Conservation (phyloP, 1,139 yeast species). For the Geotrichum restrictum region DNA sequence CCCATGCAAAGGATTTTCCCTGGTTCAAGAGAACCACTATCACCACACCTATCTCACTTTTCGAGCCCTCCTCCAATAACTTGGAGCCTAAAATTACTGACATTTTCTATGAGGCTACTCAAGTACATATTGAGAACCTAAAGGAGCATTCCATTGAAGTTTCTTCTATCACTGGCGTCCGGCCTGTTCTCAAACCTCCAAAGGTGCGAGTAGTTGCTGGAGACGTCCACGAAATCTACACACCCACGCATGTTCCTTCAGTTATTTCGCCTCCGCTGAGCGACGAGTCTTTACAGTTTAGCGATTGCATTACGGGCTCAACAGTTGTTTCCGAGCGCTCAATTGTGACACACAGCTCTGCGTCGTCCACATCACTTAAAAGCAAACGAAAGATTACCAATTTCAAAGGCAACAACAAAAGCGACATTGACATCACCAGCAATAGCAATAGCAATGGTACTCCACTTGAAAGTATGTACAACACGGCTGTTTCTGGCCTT, state of each 20-base stretch:
- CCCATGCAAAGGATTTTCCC: slow-evolving; percentile 6
- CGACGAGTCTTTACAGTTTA: slow-evolving; percentile 9
- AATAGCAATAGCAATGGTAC: too few species aligned
- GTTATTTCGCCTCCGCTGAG: slow-evolving; percentile 16
- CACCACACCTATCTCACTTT: neutral
- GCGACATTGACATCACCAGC: too few species aligned
- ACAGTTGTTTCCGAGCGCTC: slow-evolving; percentile 5
- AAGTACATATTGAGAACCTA: slow-evolving; percentile 1
- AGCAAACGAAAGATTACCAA: neutral
- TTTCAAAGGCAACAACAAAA: neutral
- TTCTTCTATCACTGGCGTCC: neutral
- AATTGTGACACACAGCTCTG: neutral
- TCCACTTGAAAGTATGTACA: too few species aligned
- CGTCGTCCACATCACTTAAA: neutral
- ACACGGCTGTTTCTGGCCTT: too few species aligned
- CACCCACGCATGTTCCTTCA: neutral
- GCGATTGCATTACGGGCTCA: slow-evolving; percentile 16
- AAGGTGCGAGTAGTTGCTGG: neutral
- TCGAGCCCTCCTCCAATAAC: neutral
- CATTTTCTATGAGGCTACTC: neutral
- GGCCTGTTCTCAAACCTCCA: neutral
- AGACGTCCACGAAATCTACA: neutral
- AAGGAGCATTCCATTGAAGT: slow-evolving; percentile 5
- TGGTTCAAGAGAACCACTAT: slow-evolving; percentile 7
- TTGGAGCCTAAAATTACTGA: neutral